Evolutionary conservation across 1,139 yeast species (phyloP).

Genomic region (Diutina ranongensis): DNA sequence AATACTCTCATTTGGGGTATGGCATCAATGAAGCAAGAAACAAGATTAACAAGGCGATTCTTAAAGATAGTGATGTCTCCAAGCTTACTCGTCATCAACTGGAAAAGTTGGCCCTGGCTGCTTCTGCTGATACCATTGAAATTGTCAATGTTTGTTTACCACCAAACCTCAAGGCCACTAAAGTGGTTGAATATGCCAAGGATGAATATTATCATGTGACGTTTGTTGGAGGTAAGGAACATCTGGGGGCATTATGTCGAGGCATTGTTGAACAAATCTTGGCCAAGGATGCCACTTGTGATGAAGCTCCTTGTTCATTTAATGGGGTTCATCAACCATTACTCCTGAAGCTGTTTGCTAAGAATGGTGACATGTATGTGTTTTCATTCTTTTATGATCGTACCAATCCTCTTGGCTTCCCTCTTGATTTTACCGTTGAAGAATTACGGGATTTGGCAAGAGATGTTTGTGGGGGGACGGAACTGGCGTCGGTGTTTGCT

Average conservation of each 20-base stretch:
- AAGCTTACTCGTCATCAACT: conserved; percentile 18
- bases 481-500: conserved; percentile 40
- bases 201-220: conserved; percentile 47
- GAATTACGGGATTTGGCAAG: conserved; percentile 77
- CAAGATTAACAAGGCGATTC: conserved; percentile 55
- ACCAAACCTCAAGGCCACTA: conserved; percentile 47
- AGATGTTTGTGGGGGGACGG: conserved; percentile 75
- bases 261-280: conserved; percentile 69
- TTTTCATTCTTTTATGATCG: conserved; percentile 94
- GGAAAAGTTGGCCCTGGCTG: conserved; percentile 26
- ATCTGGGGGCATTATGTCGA: conserved; percentile 65
- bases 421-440: conserved; percentile 70
- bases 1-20: conserved; percentile 89
- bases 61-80: conserved; percentile 35
- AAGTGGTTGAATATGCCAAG: conserved; percentile 45
- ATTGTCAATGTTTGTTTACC: conserved; percentile 79
- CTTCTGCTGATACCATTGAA: conserved; percentile 27
- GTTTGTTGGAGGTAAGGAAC: conserved; percentile 57
- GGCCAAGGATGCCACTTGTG: conserved; percentile 73
- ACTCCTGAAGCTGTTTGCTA: conserved; percentile 59
- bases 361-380: conserved; percentile 64
- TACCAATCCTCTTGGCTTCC: conserved; percentile 90
- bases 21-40: conserved; percentile 93
- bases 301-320: conserved; percentile 77
- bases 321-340: conserved; percentile 97